phyloP scores from a whole-genome alignment of 768 basidiomycete species.

The Mycena vulgaris region DNA sequence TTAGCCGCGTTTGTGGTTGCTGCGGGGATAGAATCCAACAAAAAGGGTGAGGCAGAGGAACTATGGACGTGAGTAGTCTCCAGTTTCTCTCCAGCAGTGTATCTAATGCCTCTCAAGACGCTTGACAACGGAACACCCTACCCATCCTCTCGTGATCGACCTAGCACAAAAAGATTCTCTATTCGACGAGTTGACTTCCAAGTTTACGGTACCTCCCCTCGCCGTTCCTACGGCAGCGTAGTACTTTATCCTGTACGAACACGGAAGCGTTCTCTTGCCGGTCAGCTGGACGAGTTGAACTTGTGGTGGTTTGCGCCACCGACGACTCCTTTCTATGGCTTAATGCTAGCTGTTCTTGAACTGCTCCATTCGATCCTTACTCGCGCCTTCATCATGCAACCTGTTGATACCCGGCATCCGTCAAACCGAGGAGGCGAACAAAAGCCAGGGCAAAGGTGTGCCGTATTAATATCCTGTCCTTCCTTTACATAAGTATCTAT shows the following conservation, averaged over 20 bases:
- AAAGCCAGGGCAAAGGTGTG: no score
- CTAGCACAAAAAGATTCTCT: slow-evolving; percentile 70
- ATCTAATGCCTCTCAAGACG: slow-evolving; percentile 36
- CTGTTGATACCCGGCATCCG: no score
- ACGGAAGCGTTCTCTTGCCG: slow-evolving; percentile 13
- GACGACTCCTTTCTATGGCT: neutral
- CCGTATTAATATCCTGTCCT: no score
- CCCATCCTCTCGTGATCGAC: slow-evolving; percentile 79
- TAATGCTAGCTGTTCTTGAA: no score
- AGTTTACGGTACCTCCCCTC: slow-evolving; percentile 72
- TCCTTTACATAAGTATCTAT: slow-evolving; percentile 12
- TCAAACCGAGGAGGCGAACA: no score
- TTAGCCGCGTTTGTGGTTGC: slow-evolving; percentile 79
- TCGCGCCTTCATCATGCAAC: no score
- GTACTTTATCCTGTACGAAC: slow-evolving; percentile 28
- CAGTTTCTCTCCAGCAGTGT: slow-evolving; percentile 21
- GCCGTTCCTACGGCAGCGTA: slow-evolving; percentile 48
- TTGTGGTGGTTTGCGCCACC: neutral
- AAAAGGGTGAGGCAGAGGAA: slow-evolving; percentile 75
- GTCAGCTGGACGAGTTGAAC: slow-evolving; percentile 26
- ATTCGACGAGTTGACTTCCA: slow-evolving; percentile 76
- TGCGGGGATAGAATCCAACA: slow-evolving; percentile 74
- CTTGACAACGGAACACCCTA: slow-evolving; percentile 67
- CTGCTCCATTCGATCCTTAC: no score
- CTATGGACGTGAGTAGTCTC: slow-evolving; percentile 74